phyloP scores from a whole-genome alignment of 192 early-diverging fungal species.

The Coemansia sp. region DNA sequence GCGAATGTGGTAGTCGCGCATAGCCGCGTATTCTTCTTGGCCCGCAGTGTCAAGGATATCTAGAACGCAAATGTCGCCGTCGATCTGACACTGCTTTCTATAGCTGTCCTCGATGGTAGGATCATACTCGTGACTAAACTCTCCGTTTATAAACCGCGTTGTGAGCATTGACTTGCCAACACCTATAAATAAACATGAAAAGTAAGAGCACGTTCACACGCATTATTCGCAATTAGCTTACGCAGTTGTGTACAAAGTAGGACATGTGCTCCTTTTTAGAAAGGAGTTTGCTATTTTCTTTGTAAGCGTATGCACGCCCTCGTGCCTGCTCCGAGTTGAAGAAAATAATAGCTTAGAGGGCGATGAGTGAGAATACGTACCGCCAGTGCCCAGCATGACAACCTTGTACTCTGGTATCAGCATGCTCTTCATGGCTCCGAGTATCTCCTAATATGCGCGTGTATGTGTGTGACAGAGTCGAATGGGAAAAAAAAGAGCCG shows the following conservation, averaged over 20 bases:
- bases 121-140: slow-evolving; percentile 93
- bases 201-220: no score
- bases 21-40: slow-evolving; percentile 79
- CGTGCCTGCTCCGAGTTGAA: background rate
- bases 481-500: background rate
- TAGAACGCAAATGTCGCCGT: slow-evolving; percentile 78
- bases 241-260: background rate
- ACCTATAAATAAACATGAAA: slow-evolving; percentile 27
- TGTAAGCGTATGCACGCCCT: slow-evolving; percentile 3
- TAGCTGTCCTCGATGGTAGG: slow-evolving; percentile 95
- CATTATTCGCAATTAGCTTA: background rate
- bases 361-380: slow-evolving; percentile 53
- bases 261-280: background rate
- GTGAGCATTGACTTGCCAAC: slow-evolving; percentile 90
- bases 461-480: slow-evolving; percentile 1
- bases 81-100: slow-evolving; percentile 85
- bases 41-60: slow-evolving; percentile 95
- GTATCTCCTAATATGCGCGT: background rate
- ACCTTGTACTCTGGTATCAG: slow-evolving; percentile 87
- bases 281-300: background rate
- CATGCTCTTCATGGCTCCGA: slow-evolving; percentile 44
- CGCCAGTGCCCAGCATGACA: slow-evolving; percentile 93
- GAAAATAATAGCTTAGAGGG: no score
- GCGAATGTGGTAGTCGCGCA: slow-evolving; percentile 90
- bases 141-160: slow-evolving; percentile 91